These are phyloP conservation scores for Arabidopsis arenosa DNA, from an alignment of 345 rosid species.

Conservation along the genomic window DNA sequence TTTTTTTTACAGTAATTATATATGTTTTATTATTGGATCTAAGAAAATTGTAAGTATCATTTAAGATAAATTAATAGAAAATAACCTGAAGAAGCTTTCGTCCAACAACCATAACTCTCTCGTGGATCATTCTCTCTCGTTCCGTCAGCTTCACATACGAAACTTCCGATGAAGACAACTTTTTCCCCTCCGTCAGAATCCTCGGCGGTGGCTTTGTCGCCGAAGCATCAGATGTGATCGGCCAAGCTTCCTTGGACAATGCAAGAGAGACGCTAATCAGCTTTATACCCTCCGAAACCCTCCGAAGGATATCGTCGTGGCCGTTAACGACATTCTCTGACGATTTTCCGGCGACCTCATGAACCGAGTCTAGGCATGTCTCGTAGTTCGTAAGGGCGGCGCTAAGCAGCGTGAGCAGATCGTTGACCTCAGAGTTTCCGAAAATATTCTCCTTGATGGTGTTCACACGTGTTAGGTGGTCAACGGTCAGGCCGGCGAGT, in stretches of 20 bases:
- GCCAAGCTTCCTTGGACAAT: slow-evolving; percentile 30
- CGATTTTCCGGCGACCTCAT: neutral
- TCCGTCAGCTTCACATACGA: slow-evolving; percentile 26
- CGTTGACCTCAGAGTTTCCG: slow-evolving; percentile 18
- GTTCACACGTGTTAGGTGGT: slow-evolving; percentile 31
- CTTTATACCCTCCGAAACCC: slow-evolving; percentile 32
- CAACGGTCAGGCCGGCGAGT: slow-evolving; percentile 38
- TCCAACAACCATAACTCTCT: slow-evolving; percentile 33
- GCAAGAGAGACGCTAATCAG: slow-evolving; percentile 48
- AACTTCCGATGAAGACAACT: neutral
- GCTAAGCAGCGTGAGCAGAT: slow-evolving; percentile 43
- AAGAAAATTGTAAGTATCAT: neutral
- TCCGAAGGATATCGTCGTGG: neutral
- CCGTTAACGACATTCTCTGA: neutral
- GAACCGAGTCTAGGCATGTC: slow-evolving; percentile 40
- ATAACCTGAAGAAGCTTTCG: slow-evolving; percentile 43
- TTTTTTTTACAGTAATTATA: too few species aligned
- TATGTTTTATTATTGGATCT: neutral
- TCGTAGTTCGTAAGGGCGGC: slow-evolving; percentile 44
- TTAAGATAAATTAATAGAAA: neutral
- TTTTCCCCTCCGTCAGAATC: slow-evolving; percentile 18
- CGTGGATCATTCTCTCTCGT: slow-evolving; percentile 36
- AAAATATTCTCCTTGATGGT: slow-evolving; percentile 6
- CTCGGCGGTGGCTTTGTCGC: slow-evolving; percentile 31
- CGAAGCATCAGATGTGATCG: neutral